Evolutionary conservation across 1,284 basidiomycete species (phyloP), one percentile per base, ranked within the genome.

Genomic region (Cutaneotrichosporon cyanovorans): DNA sequence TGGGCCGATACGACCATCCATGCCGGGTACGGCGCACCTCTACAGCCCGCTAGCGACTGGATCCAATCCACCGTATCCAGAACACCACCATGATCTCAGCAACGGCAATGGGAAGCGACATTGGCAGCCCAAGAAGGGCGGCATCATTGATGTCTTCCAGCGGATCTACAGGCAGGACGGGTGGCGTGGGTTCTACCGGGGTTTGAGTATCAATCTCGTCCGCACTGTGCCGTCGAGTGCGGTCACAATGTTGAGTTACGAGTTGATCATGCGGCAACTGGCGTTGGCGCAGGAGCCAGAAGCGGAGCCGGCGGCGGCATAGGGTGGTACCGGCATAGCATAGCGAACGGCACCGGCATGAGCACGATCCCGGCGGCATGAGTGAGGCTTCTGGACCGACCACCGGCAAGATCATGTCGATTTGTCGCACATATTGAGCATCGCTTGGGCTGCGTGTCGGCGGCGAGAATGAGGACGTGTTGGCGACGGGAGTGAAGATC

Each of bases 161-260:
- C 80, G 79, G 56, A 84, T 96, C 53, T 73, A 90, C 45, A 66
- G 70, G 37, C 82, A 85, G 58, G 87, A 92, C 64, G 89, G 90
- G 11, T 87, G 87, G 82, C 77, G 76, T 36, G 86, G 85, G 21
- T 77, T 95, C 45, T 95, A 96, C 73, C 83, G 84, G 55, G 92
- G 92, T 6, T 71, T 96, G 48, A 87, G 85, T 31, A 81, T 95
- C 57, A 95, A 95, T 73, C 77, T 95, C 23, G 73, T 93, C 37
- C 77, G 92, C 51, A 95, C 91, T 2, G 90, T 96, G 50, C 91
- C 91, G 15, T 90, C 88, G 65, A 88, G 85, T 60, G 90, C 89
- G 2, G 85, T 95, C 55, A 95, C 91, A 25, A 85, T 95, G 79
- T 74, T 95, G 66, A 88, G 90, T 86, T 75, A 75, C 59, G 73